phyloP scores from a whole-genome alignment of 2,329 filamentous ascomycete genomes.

The Venturia nashicola region DNA sequence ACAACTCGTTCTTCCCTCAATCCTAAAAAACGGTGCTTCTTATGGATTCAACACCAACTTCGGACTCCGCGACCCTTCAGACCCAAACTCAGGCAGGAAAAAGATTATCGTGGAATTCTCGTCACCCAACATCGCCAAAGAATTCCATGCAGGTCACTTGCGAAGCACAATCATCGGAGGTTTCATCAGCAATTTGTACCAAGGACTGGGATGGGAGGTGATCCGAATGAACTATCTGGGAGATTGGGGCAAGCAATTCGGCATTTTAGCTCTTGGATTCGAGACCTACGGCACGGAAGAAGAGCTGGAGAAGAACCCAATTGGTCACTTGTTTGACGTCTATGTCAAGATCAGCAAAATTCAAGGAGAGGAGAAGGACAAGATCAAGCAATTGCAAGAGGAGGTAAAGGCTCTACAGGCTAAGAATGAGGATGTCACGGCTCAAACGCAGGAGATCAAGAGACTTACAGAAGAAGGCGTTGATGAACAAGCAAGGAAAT shows the following conservation, averaged over 20 bases:
- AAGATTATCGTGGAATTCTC: conserved; percentile 69
- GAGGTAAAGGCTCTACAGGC: conserved; percentile 35
- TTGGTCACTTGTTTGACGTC: conserved; percentile 71
- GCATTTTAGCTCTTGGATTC: conserved; percentile 60
- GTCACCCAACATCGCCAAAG: conserved; percentile 78
- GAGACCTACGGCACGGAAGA: conserved; percentile 64
- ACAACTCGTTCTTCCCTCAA: conserved; percentile 54
- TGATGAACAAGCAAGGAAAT: conserved; percentile 62
- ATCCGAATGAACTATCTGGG: conserved; percentile 63
- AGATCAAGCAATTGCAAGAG: conserved; percentile 41
- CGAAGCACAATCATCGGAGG: conserved; percentile 67
- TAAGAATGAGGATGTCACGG: conserved; percentile 35
- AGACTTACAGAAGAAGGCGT: conserved; percentile 42
- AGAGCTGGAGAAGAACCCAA: conserved; percentile 57
- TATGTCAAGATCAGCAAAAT: conserved; percentile 64
- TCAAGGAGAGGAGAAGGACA: conserved; percentile 52
- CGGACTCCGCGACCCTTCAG: conserved; percentile 48
- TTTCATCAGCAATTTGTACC: conserved; percentile 58
- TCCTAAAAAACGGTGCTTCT: conserved; percentile 46
- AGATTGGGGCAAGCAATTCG: conserved; percentile 68
- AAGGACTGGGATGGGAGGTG: conserved; percentile 58
- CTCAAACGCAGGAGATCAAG: conserved; percentile 36
- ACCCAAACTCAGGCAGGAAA: conserved; percentile 51
- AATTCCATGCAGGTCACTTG: conserved; percentile 64
- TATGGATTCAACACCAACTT: conserved; percentile 53